Percentiles rank a stretch among this genome's conserved stretches.
Evolutionary conservation across 257 asterid species (phyloP).

Genomic region (Solanum megistacrolobum): DNA sequence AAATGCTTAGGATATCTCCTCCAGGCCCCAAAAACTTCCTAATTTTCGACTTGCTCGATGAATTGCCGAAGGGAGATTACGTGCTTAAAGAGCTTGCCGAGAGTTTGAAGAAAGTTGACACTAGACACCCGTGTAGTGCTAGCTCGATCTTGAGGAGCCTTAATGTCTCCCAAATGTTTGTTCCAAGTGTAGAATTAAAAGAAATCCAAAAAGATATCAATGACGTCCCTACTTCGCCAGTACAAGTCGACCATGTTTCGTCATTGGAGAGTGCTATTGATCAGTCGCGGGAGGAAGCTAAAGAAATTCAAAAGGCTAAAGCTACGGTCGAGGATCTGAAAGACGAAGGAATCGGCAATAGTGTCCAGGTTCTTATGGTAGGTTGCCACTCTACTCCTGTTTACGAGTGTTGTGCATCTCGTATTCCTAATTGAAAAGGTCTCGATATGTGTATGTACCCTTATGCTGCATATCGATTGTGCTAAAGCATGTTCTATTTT

Average conservation of each 20-base stretch:
- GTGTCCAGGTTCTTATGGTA: conserved; percentile 73
- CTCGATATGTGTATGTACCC: not conserved
- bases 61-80: conserved; percentile 82
- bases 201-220: conserved; percentile 7
- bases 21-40: conserved; percentile 62
- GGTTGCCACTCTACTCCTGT: not conserved
- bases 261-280: conserved; percentile 54
- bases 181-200: conserved; percentile 18
- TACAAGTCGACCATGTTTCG: conserved; percentile 33
- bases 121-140: conserved; percentile 68
- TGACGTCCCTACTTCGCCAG: conserved; percentile 3
- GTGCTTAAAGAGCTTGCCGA: conserved; percentile 58
- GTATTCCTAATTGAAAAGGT: not conserved
- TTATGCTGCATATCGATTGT: not conserved
- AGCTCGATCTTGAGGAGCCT: conserved; percentile 65
- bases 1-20: conserved; percentile 83
- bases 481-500: not conserved
- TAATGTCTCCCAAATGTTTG: conserved; percentile 35
- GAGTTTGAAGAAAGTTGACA: conserved; percentile 30
- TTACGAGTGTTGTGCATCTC: not conserved
- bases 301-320: conserved; percentile 48
- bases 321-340: conserved; percentile 48
- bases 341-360: conserved; percentile 73
- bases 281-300: conserved; percentile 61
- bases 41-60: conserved; percentile 63